Evolutionary conservation across 2,329 filamentous ascomycete species (phyloP), one percentile per base, ranked within the genome.

Genomic region (Incumbomyces delicatus): DNA sequence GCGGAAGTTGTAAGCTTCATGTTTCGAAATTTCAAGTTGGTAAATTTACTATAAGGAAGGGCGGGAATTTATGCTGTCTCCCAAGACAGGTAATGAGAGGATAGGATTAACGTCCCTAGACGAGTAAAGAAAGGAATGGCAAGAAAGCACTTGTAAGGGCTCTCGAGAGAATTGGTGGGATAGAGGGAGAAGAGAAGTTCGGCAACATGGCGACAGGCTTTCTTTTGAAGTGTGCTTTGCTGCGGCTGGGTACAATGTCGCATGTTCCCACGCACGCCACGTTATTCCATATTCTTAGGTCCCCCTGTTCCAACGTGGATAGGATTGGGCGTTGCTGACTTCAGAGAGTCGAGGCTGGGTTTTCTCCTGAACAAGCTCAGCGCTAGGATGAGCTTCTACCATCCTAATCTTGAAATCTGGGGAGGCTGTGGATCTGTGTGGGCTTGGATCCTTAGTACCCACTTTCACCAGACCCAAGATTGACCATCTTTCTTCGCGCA

Each of bases 1-100:
- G 42, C 17, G n/a, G 42, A 45, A 29, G 42, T 38, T n/a, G 42
- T 45, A 20, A 45, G n/a, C 22, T 45, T 45, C 42, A 45, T 45
- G 12, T 45, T 45, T 14, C 22, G 27, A 45, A 4, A 30, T 10
- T 18, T 10, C 22, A 37, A 32, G 10, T 31, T 16, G 10, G 16
- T 13, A 37, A 5, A 10, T 20, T 45, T 6, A 8, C 11, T 36
- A 33, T 6, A 34, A 45, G 27, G 16, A 32, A 45, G 32, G 20
- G 42, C 4, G 3, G 34, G 32, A 18, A 29, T 22, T 45, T 45
- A 37, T 45, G 27, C 42, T 45, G 42, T 45, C 31, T 45, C 33
- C 32, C 34, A 22, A 38, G 42, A 45, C 42, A 45, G 42, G 5
- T 20, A 45, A 45, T 18, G 42, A 45, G 32, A 45, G 42, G 32